phyloP scores from a whole-genome alignment of 176 grass and related monocot genomes.

The Cenchrus fungigraminus region DNA sequence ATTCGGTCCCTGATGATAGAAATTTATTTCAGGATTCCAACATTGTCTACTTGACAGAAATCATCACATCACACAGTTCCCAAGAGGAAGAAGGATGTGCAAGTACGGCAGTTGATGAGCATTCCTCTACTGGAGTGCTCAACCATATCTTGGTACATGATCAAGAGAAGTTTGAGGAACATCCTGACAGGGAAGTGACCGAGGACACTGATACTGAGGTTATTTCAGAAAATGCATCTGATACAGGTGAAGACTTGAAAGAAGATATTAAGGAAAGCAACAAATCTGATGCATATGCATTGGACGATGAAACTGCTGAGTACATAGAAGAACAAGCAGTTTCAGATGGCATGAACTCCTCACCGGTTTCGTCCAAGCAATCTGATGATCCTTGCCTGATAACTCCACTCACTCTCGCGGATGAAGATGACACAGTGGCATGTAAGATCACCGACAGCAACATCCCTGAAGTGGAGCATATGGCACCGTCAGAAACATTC shows the following conservation, averaged over 20 bases:
- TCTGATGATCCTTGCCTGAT: conserved; percentile 41
- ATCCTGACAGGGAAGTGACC: conserved; percentile 23
- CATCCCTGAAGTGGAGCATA: conserved; percentile 31
- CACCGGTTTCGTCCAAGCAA: conserved; percentile 43
- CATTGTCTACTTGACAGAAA: conserved; percentile 35
- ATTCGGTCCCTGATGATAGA: conserved; percentile 50
- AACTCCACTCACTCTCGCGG: conserved; percentile 30
- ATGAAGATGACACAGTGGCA: conserved; percentile 11
- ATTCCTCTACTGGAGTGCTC: conserved; percentile 24
- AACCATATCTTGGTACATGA: conserved; percentile 7
- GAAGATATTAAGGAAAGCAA: conserved; percentile 37
- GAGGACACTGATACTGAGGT: conserved; percentile 26
- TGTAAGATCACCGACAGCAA: not conserved
- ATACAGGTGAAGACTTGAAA: conserved; percentile 43
- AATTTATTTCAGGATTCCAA: conserved; percentile 44
- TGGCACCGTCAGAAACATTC: conserved; percentile 27
- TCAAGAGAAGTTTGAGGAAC: conserved; percentile 25
- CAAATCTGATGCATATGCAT: conserved; percentile 37
- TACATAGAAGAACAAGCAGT: conserved; percentile 41
- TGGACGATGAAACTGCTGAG: conserved; percentile 39
- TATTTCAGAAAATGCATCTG: conserved; percentile 37
- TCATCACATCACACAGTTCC: conserved; percentile 27
- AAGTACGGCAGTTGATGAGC: not conserved
- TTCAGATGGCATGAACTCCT: conserved; percentile 48
- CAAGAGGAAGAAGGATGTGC: conserved; percentile 43